Evolutionary conservation across 805 yeast genomes (phyloP), one percentile per base, ranked within the genome.

Genomic region (Ogataea philodendri): DNA sequence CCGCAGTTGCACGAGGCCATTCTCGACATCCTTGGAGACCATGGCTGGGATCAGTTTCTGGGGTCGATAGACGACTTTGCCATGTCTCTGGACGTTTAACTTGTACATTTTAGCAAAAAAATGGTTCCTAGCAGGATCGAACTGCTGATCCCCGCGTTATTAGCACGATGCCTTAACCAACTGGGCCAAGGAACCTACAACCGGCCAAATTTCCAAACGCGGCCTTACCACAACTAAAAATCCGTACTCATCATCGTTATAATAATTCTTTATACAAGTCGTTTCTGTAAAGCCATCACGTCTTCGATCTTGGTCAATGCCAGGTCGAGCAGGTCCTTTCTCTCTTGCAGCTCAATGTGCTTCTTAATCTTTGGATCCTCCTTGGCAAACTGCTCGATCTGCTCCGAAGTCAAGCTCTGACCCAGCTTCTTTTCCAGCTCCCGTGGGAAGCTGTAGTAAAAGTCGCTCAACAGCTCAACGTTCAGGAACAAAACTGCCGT

Each of bases 401-500:
- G 94, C 35, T 86, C 94, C 32, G 72, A 70, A 7, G 76, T 67
- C 52, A 93, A 65, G 26, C 71, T 70, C 42, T 70, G 67, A 31
- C 81, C 79, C 37, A 93, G 72, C 46, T 78, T 78, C 33, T 69
- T 69, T 58, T 93, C 99, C 44, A 93, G 69, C 60, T 88, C 97
- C 41, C 97, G 73, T 3, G 99, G 97, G 62, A 93, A 90, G 50
- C 88, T 87, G 60, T 94, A 93, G 57, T 90, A 94, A 55, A 93
- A 93, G 61, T 94, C 98, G 48, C 95, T 84, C 44, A 93, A 67
- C 37, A 93, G 67, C 61, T 93, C 99, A 37, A 94, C 97, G 55
- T 93, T 93, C 56, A 93, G 65, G 52, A 93, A 93, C 43, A 93
- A 62, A 3, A 93, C 93, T 0, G 98, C 93, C 0, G 98, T 93